phyloP scores from a whole-genome alignment of 805 yeast genomes.

The Soucietia sequanensis region DNA sequence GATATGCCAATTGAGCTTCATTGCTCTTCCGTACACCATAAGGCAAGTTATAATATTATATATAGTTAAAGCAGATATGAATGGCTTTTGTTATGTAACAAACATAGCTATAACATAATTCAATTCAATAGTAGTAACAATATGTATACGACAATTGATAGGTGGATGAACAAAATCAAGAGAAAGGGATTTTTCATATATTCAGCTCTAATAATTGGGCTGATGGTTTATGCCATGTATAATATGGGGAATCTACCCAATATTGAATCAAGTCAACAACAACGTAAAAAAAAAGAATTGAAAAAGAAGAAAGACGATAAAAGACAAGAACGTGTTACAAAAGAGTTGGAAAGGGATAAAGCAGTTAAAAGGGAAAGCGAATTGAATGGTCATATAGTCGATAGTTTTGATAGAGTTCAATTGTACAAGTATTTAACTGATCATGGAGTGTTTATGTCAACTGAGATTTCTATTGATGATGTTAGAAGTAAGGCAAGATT shows the following conservation, averaged over 20 bases:
- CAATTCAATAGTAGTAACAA: too few relatives aligned
- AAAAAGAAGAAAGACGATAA: slow-evolving; percentile 4
- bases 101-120: slow-evolving; percentile 1
- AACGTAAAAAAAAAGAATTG: slow-evolving; percentile 1
- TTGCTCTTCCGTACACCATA: too few relatives aligned
- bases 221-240: slow-evolving; percentile 27
- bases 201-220: slow-evolving; percentile 27
- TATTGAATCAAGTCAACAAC: slow-evolving; percentile 10
- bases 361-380: too few relatives aligned
- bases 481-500: too few relatives aligned
- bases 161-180: slow-evolving; percentile 26
- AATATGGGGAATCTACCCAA: slow-evolving; percentile 13
- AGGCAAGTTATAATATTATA: neutral
- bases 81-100: slow-evolving; percentile 1
- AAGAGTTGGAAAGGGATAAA: too few relatives aligned
- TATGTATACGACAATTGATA: slow-evolving; percentile 25
- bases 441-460: neutral
- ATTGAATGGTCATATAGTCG: slow-evolving; percentile 9
- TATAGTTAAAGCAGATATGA: neutral
- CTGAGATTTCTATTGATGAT: slow-evolving; percentile 1
- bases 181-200: slow-evolving; percentile 36
- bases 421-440: slow-evolving; percentile 14
- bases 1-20: too few relatives aligned
- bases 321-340: slow-evolving; percentile 1
- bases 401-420: slow-evolving; percentile 16